Conservation (phyloP, 2,329 filamentous ascomycete species). For the Lecanicillium sp. region DNA sequence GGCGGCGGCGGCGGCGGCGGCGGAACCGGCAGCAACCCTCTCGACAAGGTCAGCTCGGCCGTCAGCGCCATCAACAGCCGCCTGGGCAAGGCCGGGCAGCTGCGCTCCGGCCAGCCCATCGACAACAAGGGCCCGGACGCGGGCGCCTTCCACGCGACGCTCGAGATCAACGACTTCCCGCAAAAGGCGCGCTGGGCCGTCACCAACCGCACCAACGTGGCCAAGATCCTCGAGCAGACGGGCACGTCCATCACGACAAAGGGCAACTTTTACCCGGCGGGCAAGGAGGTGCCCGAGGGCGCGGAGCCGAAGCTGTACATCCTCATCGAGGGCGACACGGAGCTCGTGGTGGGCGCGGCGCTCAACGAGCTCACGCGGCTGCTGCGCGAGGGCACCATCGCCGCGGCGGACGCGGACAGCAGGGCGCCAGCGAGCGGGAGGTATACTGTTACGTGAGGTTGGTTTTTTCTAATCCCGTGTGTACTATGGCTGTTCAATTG, state of each 20-base stretch:
- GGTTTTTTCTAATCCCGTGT: neutral
- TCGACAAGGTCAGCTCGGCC: slow-evolving; percentile 85
- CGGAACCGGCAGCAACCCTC: slow-evolving; percentile 57
- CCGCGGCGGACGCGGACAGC: slow-evolving; percentile 79
- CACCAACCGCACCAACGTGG: slow-evolving; percentile 96
- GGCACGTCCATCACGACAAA: slow-evolving; percentile 97
- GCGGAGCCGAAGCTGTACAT: slow-evolving; percentile 95
- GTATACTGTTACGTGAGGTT: slow-evolving; percentile 73
- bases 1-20: slow-evolving; percentile 52
- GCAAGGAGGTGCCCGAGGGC: slow-evolving; percentile 69
- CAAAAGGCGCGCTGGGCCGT: slow-evolving; percentile 98
- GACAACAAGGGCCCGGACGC: slow-evolving; percentile 98
- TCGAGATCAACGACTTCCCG: slow-evolving; percentile 99
- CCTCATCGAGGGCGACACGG: slow-evolving; percentile 93
- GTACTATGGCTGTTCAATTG: too few relatives aligned
- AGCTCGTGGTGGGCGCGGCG: slow-evolving; percentile 82
- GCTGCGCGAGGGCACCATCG: slow-evolving; percentile 83
- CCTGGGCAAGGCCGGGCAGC: slow-evolving; percentile 80
- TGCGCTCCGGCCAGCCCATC: slow-evolving; percentile 87
- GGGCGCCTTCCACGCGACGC: slow-evolving; percentile 89
- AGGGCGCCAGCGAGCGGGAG: slow-evolving; percentile 72
- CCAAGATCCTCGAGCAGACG: slow-evolving; percentile 92
- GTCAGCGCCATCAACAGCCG: slow-evolving; percentile 87
- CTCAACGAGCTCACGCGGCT: slow-evolving; percentile 85
- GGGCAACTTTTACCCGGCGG: slow-evolving; percentile 78